These are phyloP conservation scores for Durotheca rogersii DNA, from an alignment of 495 filamentous ascomycete species.

Conservation along the genomic window DNA sequence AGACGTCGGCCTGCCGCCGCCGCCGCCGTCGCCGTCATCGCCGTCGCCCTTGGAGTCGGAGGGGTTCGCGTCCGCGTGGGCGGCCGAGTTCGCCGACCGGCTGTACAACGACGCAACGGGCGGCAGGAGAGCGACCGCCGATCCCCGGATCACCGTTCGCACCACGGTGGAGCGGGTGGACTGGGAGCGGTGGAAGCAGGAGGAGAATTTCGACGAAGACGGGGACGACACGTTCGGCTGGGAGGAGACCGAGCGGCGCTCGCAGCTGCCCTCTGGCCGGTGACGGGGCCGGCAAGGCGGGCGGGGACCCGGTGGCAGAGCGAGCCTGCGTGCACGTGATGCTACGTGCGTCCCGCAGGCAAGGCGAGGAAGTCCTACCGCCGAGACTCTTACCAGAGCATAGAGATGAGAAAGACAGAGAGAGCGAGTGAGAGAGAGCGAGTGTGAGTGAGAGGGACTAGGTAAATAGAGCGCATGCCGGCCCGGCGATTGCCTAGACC, in stretches of 20 bases:
- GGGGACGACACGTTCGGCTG: not conserved
- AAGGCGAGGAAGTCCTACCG: too few species aligned
- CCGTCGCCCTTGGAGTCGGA: not conserved
- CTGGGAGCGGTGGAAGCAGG: constrained; percentile 3
- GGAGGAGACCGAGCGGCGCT: not conserved
- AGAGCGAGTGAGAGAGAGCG: too few species aligned
- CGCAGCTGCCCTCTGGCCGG: not conserved
- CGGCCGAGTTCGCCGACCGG: constrained; percentile 13
- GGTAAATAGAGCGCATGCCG: too few species aligned
- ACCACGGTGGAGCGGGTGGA: not conserved
- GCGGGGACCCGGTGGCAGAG: too few species aligned
- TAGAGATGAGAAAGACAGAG: too few species aligned
- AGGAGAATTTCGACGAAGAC: constrained; percentile 1
- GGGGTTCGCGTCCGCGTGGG: constrained; percentile 19
- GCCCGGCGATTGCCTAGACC: too few species aligned
- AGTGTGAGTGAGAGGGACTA: too few species aligned
- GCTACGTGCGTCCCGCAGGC: too few species aligned
- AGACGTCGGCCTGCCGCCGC: not conserved
- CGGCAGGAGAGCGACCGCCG: not conserved
- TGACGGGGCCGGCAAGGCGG: not conserved
- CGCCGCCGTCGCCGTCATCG: too few species aligned
- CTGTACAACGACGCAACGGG: not conserved
- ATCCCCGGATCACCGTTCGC: not conserved
- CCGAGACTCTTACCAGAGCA: too few species aligned
- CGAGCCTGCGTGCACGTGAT: too few species aligned